These are phyloP conservation scores for Plasmodium ovale DNA, from an alignment of 169 alveolate species.

Conservation along the genomic window DNA sequence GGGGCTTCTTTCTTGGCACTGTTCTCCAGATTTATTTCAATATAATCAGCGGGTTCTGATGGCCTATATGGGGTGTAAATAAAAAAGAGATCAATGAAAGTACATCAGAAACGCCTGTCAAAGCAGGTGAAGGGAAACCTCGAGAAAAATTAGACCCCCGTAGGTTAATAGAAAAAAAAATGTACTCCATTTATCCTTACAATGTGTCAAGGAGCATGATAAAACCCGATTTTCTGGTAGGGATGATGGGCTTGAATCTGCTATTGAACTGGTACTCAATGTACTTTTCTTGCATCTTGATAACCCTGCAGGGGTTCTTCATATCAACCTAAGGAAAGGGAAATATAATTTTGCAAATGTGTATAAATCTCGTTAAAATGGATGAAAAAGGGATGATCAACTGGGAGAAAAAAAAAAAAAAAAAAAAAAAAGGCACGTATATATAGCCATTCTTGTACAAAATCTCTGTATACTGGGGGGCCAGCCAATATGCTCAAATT, in stretches of 20 bases:
- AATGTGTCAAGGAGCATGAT: conserved; percentile 87
- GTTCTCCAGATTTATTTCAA: conserved; percentile 51
- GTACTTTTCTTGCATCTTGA: conserved; percentile 90
- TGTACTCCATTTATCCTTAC: too few relatives aligned
- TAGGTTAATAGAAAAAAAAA: too few relatives aligned
- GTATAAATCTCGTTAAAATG: not conserved
- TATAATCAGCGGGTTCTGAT: conserved; percentile 70
- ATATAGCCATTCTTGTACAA: too few relatives aligned
- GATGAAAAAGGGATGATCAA: not conserved
- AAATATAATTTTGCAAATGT: conserved; percentile 79
- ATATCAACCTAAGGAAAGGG: conserved; percentile 73
- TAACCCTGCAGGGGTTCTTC: conserved; percentile 94
- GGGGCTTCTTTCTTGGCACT: conserved; percentile 64
- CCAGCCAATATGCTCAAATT: too few relatives aligned
- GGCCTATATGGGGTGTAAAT: too few relatives aligned
- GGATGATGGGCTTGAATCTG: conserved; percentile 91
- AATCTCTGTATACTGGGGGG: too few relatives aligned
- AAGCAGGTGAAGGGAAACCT: too few relatives aligned
- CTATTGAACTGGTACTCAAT: conserved; percentile 82
- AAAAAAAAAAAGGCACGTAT: too few relatives aligned
- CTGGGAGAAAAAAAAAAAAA: not conserved
- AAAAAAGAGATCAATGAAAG: too few relatives aligned
- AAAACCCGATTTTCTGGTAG: conserved; percentile 89
- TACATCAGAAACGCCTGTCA: too few relatives aligned
- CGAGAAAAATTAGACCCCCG: too few relatives aligned